Percentiles rank a stretch among this genome's conserved stretches.
Conservation (phyloP, 768 basidiomycete species). For the Lactarius quietus region DNA sequence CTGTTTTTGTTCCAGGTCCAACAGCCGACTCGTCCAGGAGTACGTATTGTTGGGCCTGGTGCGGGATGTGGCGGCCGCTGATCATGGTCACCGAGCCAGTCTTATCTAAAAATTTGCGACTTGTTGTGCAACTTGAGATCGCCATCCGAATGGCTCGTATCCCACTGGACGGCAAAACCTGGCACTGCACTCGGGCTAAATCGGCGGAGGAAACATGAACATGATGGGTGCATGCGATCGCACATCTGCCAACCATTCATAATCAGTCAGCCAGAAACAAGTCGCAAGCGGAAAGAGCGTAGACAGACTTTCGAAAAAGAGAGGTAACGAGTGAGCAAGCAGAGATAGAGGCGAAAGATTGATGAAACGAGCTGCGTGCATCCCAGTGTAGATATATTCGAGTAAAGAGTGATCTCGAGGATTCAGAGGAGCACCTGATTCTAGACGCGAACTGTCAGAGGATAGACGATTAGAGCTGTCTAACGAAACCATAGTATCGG, state of each 20-base stretch:
- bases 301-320: conserved; percentile 58
- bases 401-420: conserved; percentile 66
- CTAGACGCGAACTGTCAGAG: conserved; percentile 4
- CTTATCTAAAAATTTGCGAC: not conserved
- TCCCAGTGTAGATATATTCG: conserved; percentile 60
- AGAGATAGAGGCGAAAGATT: conserved; percentile 62
- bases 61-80: conserved; percentile 13
- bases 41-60: conserved; percentile 42
- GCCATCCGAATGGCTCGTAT: not conserved
- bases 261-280: not conserved
- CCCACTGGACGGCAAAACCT: not conserved
- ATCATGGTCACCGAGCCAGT: conserved; percentile 4
- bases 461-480: not conserved
- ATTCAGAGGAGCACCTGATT: conserved; percentile 33
- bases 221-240: conserved; percentile 63
- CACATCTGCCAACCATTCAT: conserved; percentile 46
- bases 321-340: conserved; percentile 50
- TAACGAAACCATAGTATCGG: not conserved
- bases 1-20: conserved; percentile 38
- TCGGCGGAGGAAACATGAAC: conserved; percentile 53
- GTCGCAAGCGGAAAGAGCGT: not conserved
- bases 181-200: not conserved
- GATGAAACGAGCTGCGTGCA: conserved; percentile 66
- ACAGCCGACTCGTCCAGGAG: conserved; percentile 41
- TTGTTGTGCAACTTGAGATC: not conserved